Base-by-base conservation (phyloP, 257 asterid species). In the Misopates orontium region DNA sequence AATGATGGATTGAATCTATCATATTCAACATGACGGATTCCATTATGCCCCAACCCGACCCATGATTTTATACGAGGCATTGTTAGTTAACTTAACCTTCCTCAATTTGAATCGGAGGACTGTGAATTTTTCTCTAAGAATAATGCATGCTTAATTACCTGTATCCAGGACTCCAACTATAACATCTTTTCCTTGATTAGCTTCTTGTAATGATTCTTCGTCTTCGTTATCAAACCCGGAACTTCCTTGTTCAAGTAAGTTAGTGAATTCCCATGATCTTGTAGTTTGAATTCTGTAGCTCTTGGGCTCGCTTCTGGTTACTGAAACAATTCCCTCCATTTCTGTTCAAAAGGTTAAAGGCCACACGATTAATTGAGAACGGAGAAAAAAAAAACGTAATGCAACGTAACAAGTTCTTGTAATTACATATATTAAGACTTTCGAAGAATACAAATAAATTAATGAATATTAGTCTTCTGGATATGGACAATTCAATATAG, bases 221-320 rank as follows among this genome's bases (percentile, higher is more conserved):
- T 23, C 63, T 44, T 52, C 58, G 5, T 6, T 15, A 13, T 32
- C 9, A 41, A 28, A 14, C 20, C 39, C 39, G 47, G 32, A 17
- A 54, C 67, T 56, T 21, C 66, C 64, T 19, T 49, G 16, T 15
- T 45, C 70, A 14, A 79, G 55, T 31, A 73, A 60, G 44, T 62
- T 48, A 0, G 69, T 60, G 61, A 76, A 80, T 28, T 80, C 85
- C 85, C 82, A 73, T 0, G 82, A 76, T 59, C 85, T 70, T 10
- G 81, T 79, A 1, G 82, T 80, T 56, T 76, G 85, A 36, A 54
- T 60, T 52, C 25, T 45, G 63, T 69, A 69, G 45, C 50, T 40
- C 28, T 20, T 61, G 0, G 73, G 70, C 57, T 70, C 42, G 57
- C 77, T 76, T 21, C 55, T 59, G 60, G 66, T 70, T 16, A 80